A percentile compares a stretch with the other conserved stretches of the same genome.
Evolutionary conservation across 2,329 filamentous ascomycete genomes (phyloP).

Genomic region (Cladosporium cucumerinum): DNA sequence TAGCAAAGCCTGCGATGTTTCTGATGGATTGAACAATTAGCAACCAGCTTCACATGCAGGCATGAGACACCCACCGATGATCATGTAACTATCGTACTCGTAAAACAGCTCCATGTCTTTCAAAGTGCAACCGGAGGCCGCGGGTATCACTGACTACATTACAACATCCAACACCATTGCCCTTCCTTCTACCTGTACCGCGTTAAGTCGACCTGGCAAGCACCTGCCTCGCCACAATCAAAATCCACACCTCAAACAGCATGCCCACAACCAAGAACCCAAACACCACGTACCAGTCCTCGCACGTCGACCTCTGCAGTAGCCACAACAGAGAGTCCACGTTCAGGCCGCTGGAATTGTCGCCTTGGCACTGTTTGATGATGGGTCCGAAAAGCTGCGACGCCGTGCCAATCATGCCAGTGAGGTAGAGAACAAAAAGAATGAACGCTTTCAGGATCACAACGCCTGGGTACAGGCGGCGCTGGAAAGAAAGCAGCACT

Average conservation of each 20-base stretch:
- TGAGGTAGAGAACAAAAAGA: constrained; percentile 60
- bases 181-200: constrained; percentile 17
- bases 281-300: constrained; percentile 62
- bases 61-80: background rate
- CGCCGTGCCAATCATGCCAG: constrained; percentile 59
- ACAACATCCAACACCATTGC: background rate
- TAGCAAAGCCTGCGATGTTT: background rate
- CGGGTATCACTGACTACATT: background rate
- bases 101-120: background rate
- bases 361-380: constrained; percentile 53
- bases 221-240: constrained; percentile 50
- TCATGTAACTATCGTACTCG: background rate
- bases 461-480: constrained; percentile 55
- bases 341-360: constrained; percentile 50
- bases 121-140: background rate
- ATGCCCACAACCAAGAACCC: constrained; percentile 61
- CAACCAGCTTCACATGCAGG: background rate
- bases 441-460: constrained; percentile 61
- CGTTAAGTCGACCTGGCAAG: constrained; percentile 28
- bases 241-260: constrained; percentile 64
- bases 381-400: constrained; percentile 57
- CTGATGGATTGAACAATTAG: background rate
- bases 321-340: constrained; percentile 59
- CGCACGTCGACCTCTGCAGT: constrained; percentile 61
- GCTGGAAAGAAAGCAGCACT: constrained; percentile 54